Evolutionary conservation across 441 rosid species (phyloP).

Genomic region (Croton setiger): DNA sequence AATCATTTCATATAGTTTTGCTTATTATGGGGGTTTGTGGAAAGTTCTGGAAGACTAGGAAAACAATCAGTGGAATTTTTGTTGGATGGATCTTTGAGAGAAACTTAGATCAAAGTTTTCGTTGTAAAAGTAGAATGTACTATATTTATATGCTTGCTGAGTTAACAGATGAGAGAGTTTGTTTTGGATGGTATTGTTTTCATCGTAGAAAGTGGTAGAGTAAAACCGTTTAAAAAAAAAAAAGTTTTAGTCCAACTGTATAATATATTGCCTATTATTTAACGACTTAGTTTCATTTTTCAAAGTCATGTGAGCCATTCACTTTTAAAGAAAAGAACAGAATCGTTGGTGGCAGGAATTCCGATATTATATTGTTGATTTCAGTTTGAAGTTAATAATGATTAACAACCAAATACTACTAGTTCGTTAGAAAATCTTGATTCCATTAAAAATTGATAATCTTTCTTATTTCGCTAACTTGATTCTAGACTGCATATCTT

Average conservation of each 20-base stretch:
- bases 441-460: not conserved
- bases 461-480: not conserved
- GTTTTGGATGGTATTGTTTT: not conserved
- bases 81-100: conserved; percentile 17
- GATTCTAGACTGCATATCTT: not conserved
- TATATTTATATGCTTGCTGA: conserved; percentile 14
- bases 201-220: not conserved
- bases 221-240: too few relatives aligned
- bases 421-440: not conserved
- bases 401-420: not conserved
- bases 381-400: too few relatives aligned
- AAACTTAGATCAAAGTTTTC: conserved; percentile 8
- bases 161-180: not conserved
- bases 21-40: not conserved
- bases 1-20: not conserved
- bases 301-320: too few relatives aligned
- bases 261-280: too few relatives aligned
- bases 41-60: conserved; percentile 17
- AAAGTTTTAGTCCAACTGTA: too few relatives aligned
- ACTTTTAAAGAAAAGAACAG: too few relatives aligned
- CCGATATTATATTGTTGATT: too few relatives aligned
- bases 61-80: conserved; percentile 3
- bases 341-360: too few relatives aligned
- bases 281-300: too few relatives aligned
- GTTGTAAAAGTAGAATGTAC: conserved; percentile 22